These are phyloP conservation scores for Simmondsia chinensis DNA, from an alignment of 148 eudicot species.

Conservation along the genomic window DNA sequence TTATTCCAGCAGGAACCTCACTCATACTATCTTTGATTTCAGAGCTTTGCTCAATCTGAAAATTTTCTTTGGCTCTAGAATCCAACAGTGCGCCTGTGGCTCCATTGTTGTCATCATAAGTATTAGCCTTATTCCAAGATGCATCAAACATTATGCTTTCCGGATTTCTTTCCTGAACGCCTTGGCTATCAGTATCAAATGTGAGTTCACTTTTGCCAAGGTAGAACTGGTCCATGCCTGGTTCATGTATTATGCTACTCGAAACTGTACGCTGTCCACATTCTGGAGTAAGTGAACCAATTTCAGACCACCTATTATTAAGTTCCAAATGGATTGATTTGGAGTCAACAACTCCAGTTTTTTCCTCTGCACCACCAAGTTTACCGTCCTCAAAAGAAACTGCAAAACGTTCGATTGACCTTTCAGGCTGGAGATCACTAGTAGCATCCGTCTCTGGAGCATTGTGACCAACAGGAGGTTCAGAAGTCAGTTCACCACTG, in stretches of 20 bases:
- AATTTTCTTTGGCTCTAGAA: slow-evolving; percentile 14
- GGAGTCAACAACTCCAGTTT: slow-evolving; percentile 13
- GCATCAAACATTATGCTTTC: slow-evolving; percentile 13
- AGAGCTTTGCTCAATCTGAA: slow-evolving; percentile 18
- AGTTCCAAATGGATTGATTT: slow-evolving; percentile 9
- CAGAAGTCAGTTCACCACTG: slow-evolving; percentile 19
- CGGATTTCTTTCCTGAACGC: slow-evolving; percentile 14
- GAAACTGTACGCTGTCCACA: slow-evolving; percentile 18
- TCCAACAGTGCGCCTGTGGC: slow-evolving; percentile 17
- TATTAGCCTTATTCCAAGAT: slow-evolving; percentile 18
- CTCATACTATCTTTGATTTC: slow-evolving; percentile 15
- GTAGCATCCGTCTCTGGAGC: slow-evolving; percentile 20
- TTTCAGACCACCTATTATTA: slow-evolving; percentile 19
- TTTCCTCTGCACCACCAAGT: slow-evolving; percentile 5
- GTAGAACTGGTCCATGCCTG: slow-evolving; percentile 14
- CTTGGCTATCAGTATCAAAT: slow-evolving; percentile 11
- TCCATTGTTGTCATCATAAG: slow-evolving; percentile 12
- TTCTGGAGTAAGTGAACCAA: slow-evolving; percentile 7
- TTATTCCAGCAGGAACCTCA: slow-evolving; percentile 15
- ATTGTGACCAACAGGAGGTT: slow-evolving; percentile 13
- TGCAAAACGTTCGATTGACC: slow-evolving; percentile 16
- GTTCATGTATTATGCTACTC: slow-evolving; percentile 16
- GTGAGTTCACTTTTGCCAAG: slow-evolving; percentile 17
- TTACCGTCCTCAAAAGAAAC: slow-evolving; percentile 11
- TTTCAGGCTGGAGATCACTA: slow-evolving; percentile 15